These are phyloP conservation scores for Plasmodium adleri DNA, from an alignment of 169 alveolate genomes.

Conservation along the genomic window DNA sequence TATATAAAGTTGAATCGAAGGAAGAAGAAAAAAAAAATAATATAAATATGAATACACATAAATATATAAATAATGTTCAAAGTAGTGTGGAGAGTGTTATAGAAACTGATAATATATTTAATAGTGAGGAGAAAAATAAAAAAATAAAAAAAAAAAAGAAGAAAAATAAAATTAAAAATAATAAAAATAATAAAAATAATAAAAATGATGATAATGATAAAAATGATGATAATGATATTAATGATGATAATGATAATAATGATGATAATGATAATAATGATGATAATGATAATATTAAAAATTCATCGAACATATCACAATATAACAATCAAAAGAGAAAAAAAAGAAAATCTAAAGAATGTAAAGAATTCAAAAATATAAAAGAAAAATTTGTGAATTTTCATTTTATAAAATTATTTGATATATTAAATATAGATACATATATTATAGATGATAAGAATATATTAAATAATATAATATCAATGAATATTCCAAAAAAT, in stretches of 20 bases:
- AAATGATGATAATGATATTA: neutral
- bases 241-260: neutral
- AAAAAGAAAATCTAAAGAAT: neutral
- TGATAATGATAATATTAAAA: too few relatives aligned
- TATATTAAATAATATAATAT: neutral
- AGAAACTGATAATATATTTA: neutral
- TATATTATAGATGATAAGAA: conserved; percentile 30
- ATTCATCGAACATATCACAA: too few relatives aligned
- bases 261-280: too few relatives aligned
- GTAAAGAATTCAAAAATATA: neutral
- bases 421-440: neutral
- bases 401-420: conserved; percentile 34
- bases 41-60: neutral
- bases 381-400: neutral
- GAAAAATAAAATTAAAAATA: neutral
- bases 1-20: neutral
- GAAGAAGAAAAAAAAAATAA: neutral
- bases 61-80: neutral
- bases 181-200: neutral
- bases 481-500: neutral
- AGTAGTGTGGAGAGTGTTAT: neutral
- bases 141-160: neutral
- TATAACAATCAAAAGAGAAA: neutral
- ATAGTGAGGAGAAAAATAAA: neutral
- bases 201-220: neutral